Evolutionary conservation across 805 yeast genomes (phyloP), one percentile per base, ranked within the genome.

Genomic region (Candida insectorum): DNA sequence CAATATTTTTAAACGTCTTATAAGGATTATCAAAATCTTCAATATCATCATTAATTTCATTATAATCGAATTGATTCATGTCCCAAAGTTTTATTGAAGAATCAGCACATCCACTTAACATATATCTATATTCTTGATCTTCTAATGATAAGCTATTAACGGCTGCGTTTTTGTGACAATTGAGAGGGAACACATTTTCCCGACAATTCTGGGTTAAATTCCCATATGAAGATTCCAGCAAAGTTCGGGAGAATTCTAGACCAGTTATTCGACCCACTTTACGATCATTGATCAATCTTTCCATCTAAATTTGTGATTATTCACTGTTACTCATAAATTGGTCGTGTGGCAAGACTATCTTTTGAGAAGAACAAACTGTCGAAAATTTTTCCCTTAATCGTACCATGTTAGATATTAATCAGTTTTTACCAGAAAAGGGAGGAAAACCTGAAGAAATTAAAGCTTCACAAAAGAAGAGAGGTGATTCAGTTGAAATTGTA

Each of bases 401-500:
- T 13, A 24, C 18, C 25, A 91, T 93, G 98, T 79, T 93, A 65
- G 98, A 93, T 62, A 86, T 93, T 47, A 71, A 82, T 47, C 84
- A 85, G 57, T 93, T 93, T 60, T 81, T 93, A 49, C 95, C 81
- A 49, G 98, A 93, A 58, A 91, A 88, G 66, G 98, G 98, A 39
- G 98, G 98, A 43, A 78, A 89, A 61, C 96, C 98, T 26, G 91
- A 89, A 48, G 70, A 70, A 34, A 87, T 93, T 58, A 83, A 83
- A 60, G 77, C 69, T 54, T 89, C 97, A 24, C 98, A 93, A 65
- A 79, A 69, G 61, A 95, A 94, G 43, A 87, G 98, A 72, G 95
- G 95, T 42, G 97, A 77, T 49, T 69, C 93, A 22, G 97, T 89
- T 33, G 98, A 93, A 64, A 55, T 93, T 33, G 97, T 93, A 33